Evolutionary conservation across 2,329 filamentous ascomycete species (phyloP), one percentile per base, ranked within the genome.

Genomic region (Dactylonectria estremocensis): DNA sequence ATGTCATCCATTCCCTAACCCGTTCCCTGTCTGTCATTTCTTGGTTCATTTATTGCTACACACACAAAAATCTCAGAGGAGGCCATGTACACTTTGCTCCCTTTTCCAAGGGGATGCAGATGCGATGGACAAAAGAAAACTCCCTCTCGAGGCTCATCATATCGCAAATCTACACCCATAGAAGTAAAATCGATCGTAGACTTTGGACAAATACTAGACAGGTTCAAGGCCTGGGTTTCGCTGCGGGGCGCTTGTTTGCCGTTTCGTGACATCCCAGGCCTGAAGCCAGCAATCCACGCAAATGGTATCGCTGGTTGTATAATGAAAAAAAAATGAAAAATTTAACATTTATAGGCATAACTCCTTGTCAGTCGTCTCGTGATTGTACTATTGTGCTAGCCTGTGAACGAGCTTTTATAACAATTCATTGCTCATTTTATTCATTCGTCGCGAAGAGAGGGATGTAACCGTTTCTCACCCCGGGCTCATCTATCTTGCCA

Each of bases 1-100:
- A 75, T 74, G 61, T 68, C 73, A 75, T 69, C 74, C 69, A 60
- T 69, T 69, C 68, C 74, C 74, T 67, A 55, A 56, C 67, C 63
- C 28, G 43, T 60, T 33, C 66, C 64, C 57, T 64, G 66, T 63
- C 50, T 43, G 43, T 31, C 52, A 40, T 33, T 58, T 67, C 64
- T 60, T 55, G 46, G 22, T 28, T 49, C 24, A 48, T 48, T 64
- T 58, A 28, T 62, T 76, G 72, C 74, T 76, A 69, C 67, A 76
- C 71, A 74, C 64, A 66, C 59, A 64, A 67, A 64, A 40, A 52
- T 60, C 35, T 69, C 67, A 63, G 71, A 72, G 59, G 48, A 66
- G 49, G 50, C 61, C 61, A 61, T 60, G 35, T 49, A 45, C 50
- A 45, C 18, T 49, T 56, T 28, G 9, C 50, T 22, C 50, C 43